Percentiles rank a stretch among this genome's conserved stretches.
These are phyloP conservation scores for Russula ochroleuca DNA, from an alignment of 768 basidiomycete species.

Conservation along the genomic window DNA sequence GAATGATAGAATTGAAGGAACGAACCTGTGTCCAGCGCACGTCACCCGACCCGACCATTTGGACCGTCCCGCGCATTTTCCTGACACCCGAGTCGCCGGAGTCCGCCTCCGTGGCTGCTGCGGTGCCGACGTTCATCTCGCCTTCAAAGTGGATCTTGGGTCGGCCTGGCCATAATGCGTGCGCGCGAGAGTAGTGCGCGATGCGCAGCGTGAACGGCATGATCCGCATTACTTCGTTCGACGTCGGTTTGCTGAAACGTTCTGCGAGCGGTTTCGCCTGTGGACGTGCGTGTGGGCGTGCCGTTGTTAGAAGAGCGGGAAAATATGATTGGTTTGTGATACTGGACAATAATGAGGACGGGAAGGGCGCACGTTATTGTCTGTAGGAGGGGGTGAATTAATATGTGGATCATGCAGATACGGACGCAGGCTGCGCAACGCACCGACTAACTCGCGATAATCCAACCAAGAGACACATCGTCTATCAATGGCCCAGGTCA, in stretches of 20 bases:
- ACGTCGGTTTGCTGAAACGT: conserved; percentile 34
- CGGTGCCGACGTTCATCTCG: conserved; percentile 32
- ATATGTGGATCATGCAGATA: neutral
- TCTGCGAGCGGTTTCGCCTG: conserved; percentile 24
- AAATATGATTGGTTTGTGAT: too few relatives aligned
- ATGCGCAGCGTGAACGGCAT: conserved; percentile 49
- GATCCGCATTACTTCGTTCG: conserved; percentile 48
- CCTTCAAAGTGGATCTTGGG: conserved; percentile 53
- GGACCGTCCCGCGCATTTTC: conserved; percentile 32
- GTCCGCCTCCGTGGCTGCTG: conserved; percentile 36
- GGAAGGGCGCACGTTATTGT: conserved; percentile 38
- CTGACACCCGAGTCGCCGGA: conserved; percentile 26
- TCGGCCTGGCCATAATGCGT: conserved; percentile 33
- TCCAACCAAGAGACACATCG: conserved; percentile 58
- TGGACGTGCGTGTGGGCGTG: neutral
- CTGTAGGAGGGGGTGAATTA: conserved; percentile 26
- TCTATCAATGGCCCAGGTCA: conserved; percentile 31
- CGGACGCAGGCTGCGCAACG: conserved; percentile 27
- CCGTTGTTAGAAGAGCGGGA: too few relatives aligned
- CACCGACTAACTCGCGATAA: conserved; percentile 51
- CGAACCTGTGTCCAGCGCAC: conserved; percentile 52
- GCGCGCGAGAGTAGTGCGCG: conserved; percentile 30
- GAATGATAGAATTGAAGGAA: neutral
- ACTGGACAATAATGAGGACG: neutral
- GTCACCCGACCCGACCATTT: conserved; percentile 47